Base-by-base conservation (phyloP, 176 grass and related monocot species). In the Paspalum vaginatum region DNA sequence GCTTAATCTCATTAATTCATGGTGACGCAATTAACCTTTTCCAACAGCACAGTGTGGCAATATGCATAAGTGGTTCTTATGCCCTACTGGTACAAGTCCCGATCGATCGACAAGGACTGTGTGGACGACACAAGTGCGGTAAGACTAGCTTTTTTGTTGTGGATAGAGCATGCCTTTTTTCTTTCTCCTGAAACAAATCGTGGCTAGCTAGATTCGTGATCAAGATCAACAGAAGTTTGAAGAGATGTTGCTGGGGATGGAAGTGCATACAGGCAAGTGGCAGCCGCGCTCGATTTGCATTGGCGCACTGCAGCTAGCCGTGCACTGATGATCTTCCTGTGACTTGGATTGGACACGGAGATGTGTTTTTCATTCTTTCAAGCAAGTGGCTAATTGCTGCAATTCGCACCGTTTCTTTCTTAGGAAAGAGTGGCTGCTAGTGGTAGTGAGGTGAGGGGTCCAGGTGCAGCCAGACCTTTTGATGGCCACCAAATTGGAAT, bases 401-500 rank as follows among this genome's bases (percentile, higher is more conserved):
- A 76, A 76, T 79, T 38, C 22, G 37, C 43, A 66, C 38, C 25
- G 61, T 3, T 80, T n/a, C 6, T 57, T 75, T 80, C 37, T 66
- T 78, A 0, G 16, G 72, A 37, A n/a, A 60, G 71, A 59, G 39
- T 49, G 77, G 22, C 21, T 10, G 22, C 13, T 10, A 60, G 26
- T 59, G 61, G 76, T 65, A 16, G 76, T 65, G 46, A 78, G 62
- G 61, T 47, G 81, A 74, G 43, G 13, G 80, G 46, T 65, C 64
- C 48, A 50, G 83, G 39, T 26, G 24, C 76, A 54, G 51, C 10
- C 72, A 58, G 65, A 37, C 68, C 42, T 84, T 56, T 83, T 42
- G 65, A n/a, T n/a, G n/a, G 32, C 6, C 58, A 65, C 78, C 72
- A 65, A 73, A 89, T 83, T 73, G 87, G 72, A 89, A 89, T 82